These are phyloP conservation scores for Zalaria sp. DNA, from an alignment of 2,329 filamentous ascomycete species.

Conservation along the genomic window DNA sequence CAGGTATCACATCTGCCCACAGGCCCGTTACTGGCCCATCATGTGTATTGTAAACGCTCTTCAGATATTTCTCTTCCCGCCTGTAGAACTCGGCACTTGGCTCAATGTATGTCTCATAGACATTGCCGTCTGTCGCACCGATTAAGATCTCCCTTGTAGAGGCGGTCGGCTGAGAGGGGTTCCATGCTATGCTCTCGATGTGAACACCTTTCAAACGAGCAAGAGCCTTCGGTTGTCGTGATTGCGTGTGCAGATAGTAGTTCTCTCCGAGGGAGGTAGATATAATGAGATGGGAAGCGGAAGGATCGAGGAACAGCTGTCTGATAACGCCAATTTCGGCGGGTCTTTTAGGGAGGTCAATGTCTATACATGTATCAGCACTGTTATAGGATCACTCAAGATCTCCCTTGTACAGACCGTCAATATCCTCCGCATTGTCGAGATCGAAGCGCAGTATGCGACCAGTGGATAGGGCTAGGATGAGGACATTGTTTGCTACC, in stretches of 20 bases:
- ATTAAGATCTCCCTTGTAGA: constrained; percentile 90
- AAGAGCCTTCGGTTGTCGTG: constrained; percentile 70
- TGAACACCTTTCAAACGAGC: constrained; percentile 71
- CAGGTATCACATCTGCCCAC: constrained; percentile 62
- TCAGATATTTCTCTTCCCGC: constrained; percentile 85
- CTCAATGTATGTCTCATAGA: constrained; percentile 93
- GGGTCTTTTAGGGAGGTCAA: constrained; percentile 87
- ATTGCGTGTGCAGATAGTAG: constrained; percentile 95
- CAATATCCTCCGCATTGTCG: constrained; percentile 87
- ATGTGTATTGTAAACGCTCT: constrained; percentile 65
- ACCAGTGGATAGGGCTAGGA: constrained; percentile 81
- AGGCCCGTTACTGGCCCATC: constrained; percentile 76
- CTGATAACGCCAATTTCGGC: constrained; percentile 85
- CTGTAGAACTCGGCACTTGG: constrained; percentile 89
- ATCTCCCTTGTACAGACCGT: constrained; percentile 28
- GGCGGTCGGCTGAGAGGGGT: constrained; percentile 78
- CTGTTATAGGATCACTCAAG: neutral
- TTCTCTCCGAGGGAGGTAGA: constrained; percentile 88
- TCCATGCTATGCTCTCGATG: constrained; percentile 89
- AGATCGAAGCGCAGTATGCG: constrained; percentile 89
- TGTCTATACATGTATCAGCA: constrained; percentile 46
- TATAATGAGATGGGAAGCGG: constrained; percentile 84
- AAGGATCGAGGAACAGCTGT: constrained; percentile 94
- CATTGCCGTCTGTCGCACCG: constrained; percentile 81
- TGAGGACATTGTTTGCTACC: constrained; percentile 92